Evolutionary conservation across 768 basidiomycete genomes (phyloP), one percentile per base, ranked within the genome.

Genomic region (Chiua virens): DNA sequence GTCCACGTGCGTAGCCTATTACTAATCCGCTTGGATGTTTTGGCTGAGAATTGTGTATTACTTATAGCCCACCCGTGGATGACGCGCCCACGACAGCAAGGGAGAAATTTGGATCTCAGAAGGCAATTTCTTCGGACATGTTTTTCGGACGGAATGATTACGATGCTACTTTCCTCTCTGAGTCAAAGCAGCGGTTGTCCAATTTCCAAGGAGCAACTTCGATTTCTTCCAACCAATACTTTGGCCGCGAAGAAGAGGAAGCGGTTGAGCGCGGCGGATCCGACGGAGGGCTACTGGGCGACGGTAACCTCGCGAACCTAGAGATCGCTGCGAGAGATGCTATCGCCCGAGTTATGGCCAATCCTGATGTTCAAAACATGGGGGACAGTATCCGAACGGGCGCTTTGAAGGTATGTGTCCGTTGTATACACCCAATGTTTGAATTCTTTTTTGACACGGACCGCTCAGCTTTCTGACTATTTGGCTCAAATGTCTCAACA

Each of bases 41-140:
- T 11, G 25, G 28, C 43, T 49, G 11, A 54, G 18, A 39, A 30
- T 49, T 37, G 32, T n/a, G 42, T 10, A 42, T 30, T 20, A 13
- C 38, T 37, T 42, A 28, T 51, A 71, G 66, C 20, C 52, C 72
- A 2, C 18, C 57, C 3, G 66, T 42, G 5, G 86, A 85, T 45
- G 83, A 89, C 46, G 73, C 84, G 23, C 83, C 85, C 0, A 93
- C 83, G 5, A 82, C 81, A 17, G 96, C 97, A 1, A 83, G 94
- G 50, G 88, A 95, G 8, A 92, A 90, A 61, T 99, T 98, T 67
- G 91, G 92, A 3, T 69, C 64, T 52, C 97, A 98, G 67, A 99
- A 98, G 66, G 93, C 82, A 47, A 99, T 99, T 67, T 98, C 95
- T 6, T 96, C 93, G 4, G 97, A 98, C 64, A 93, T 94, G 90